These are phyloP conservation scores for Phoenix dactylifera DNA, from an alignment of 176 grass and related monocot genomes.

Conservation along the genomic window DNA sequence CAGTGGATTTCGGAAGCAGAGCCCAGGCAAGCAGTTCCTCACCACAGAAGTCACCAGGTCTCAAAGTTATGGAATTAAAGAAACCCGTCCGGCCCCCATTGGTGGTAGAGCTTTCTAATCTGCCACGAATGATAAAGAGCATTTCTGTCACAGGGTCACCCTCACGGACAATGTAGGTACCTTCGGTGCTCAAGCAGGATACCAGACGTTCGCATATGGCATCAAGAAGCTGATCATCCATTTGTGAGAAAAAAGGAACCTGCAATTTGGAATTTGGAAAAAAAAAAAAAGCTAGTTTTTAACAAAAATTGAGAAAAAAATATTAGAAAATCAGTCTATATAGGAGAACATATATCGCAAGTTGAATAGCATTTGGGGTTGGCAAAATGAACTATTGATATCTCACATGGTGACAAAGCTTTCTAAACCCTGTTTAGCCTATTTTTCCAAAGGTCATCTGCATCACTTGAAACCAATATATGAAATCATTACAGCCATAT, in stretches of 20 bases:
- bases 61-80: slow-evolving; percentile 72
- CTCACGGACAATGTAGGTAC: slow-evolving; percentile 86
- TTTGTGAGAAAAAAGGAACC: slow-evolving; percentile 94
- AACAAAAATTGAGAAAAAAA: no score
- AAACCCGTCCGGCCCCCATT: slow-evolving; percentile 86
- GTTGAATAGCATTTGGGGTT: no score
- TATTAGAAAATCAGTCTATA: no score
- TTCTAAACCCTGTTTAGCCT: no score
- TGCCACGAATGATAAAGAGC: slow-evolving; percentile 97
- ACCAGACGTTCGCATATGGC: slow-evolving; percentile 94
- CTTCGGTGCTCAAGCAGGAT: slow-evolving; percentile 72
- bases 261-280: slow-evolving; percentile 16
- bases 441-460: no score
- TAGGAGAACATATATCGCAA: no score
- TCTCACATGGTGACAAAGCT: no score
- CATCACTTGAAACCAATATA: no score
- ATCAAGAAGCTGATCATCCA: slow-evolving; percentile 84
- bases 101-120: slow-evolving; percentile 85
- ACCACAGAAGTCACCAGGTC: slow-evolving; percentile 72
- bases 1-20: slow-evolving; percentile 61
- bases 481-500: no score
- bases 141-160: slow-evolving; percentile 93
- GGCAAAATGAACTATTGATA: no score
- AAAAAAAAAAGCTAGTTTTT: background rate
- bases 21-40: slow-evolving; percentile 96